These are phyloP conservation scores for Pichia sp. DNA, from an alignment of 1,139 yeast species.

Conservation along the genomic window DNA sequence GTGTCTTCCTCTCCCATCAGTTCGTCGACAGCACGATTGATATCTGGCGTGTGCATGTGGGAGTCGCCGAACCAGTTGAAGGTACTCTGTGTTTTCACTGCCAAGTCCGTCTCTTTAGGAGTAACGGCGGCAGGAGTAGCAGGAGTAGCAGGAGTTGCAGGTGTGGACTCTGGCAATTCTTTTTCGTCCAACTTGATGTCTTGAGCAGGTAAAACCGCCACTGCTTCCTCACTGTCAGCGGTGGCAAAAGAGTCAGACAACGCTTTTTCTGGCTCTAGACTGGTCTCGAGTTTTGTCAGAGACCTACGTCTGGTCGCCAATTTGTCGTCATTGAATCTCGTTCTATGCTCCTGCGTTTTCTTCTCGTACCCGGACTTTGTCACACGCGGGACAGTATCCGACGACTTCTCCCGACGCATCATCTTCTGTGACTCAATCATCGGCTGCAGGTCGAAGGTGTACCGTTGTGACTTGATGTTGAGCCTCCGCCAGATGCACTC, in stretches of 20 bases:
- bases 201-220: too few relatives aligned
- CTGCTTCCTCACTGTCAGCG: too few relatives aligned
- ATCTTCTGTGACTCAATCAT: slow-evolving; percentile 23
- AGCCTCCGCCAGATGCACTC: slow-evolving; percentile 26
- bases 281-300: too few relatives aligned
- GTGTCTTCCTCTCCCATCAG: slow-evolving; percentile 7
- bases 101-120: background rate
- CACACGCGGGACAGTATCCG: background rate
- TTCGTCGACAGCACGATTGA: slow-evolving; percentile 14
- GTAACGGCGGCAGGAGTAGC: background rate
- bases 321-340: background rate
- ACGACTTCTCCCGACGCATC: slow-evolving; percentile 8
- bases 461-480: slow-evolving; percentile 8
- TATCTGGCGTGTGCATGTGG: slow-evolving; percentile 2
- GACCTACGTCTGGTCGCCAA: too few relatives aligned
- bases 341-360: background rate
- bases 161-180: too few relatives aligned
- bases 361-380: background rate
- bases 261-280: too few relatives aligned
- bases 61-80: slow-evolving; percentile 2
- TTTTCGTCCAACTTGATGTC: too few relatives aligned
- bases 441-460: slow-evolving; percentile 18
- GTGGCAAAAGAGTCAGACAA: too few relatives aligned
- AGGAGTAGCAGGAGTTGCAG: background rate
- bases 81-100: background rate